Evolutionary conservation across 768 basidiomycete genomes (phyloP).

Genomic region (Agaricus blazei): DNA sequence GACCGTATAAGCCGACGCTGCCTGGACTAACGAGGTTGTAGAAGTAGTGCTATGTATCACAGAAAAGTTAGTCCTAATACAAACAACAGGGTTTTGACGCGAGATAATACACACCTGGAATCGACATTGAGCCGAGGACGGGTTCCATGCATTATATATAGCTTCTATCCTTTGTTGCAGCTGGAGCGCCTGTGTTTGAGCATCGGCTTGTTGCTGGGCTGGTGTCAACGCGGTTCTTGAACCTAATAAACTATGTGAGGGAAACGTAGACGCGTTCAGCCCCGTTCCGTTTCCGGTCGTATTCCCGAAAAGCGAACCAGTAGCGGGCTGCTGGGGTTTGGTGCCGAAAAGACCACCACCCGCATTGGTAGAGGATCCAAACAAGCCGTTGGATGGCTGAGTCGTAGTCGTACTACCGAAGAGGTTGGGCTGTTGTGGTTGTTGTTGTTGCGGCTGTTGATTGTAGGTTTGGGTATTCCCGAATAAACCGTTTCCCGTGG

Average conservation of each 20-base stretch:
- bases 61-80: too few relatives aligned
- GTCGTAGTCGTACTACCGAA: slow-evolving; percentile 27
- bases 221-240: slow-evolving; percentile 31
- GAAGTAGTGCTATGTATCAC: slow-evolving; percentile 57
- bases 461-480: slow-evolving; percentile 21
- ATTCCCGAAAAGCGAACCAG: slow-evolving; percentile 17
- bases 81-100: neutral
- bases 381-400: slow-evolving; percentile 13
- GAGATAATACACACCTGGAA: slow-evolving; percentile 58
- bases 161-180: slow-evolving; percentile 57
- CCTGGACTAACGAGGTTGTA: slow-evolving; percentile 79
- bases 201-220: slow-evolving; percentile 49
- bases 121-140: slow-evolving; percentile 60
- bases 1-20: slow-evolving; percentile 59
- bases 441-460: slow-evolving; percentile 24
- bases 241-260: slow-evolving; percentile 27
- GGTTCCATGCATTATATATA: slow-evolving; percentile 68
- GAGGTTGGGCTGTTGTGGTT: slow-evolving; percentile 18
- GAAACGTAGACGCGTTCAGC: slow-evolving; percentile 26
- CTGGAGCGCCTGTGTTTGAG: slow-evolving; percentile 51
- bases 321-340: slow-evolving; percentile 18
- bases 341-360: slow-evolving; percentile 14
- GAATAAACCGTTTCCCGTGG: slow-evolving; percentile 12
- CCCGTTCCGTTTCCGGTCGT: slow-evolving; percentile 18
- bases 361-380: slow-evolving; percentile 13